Evolutionary conservation across 805 yeast species (phyloP).

Genomic region (Wickerhamomyces mucosus): DNA sequence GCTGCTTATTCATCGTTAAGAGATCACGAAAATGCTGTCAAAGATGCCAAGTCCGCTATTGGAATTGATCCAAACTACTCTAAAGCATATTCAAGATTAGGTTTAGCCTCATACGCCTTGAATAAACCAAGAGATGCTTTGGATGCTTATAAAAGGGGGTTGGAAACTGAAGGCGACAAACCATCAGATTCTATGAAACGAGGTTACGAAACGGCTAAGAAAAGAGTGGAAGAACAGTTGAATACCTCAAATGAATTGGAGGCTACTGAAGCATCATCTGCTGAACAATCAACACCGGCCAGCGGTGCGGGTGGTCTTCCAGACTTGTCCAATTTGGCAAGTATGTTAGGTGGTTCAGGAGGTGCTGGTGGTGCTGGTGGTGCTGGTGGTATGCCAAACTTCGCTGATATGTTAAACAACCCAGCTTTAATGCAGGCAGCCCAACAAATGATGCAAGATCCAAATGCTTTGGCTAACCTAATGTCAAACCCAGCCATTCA

Average conservation of each 20-base stretch:
- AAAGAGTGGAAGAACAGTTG: slow-evolving; percentile 71
- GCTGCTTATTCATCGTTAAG: slow-evolving; percentile 84
- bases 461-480: slow-evolving; percentile 61
- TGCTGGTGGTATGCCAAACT: slow-evolving; percentile 63
- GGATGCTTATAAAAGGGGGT: slow-evolving; percentile 83
- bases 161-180: slow-evolving; percentile 76
- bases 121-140: slow-evolving; percentile 88
- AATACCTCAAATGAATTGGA: slow-evolving; percentile 22
- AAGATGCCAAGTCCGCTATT: slow-evolving; percentile 79
- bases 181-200: slow-evolving; percentile 86
- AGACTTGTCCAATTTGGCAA: slow-evolving; percentile 41
- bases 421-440: slow-evolving; percentile 93
- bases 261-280: slow-evolving; percentile 16
- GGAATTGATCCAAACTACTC: slow-evolving; percentile 71
- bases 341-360: slow-evolving; percentile 56
- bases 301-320: slow-evolving; percentile 50
- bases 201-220: slow-evolving; percentile 90
- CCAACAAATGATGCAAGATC: slow-evolving; percentile 79
- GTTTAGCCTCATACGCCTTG: slow-evolving; percentile 87
- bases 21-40: slow-evolving; percentile 67
- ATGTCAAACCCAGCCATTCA: slow-evolving; percentile 74
- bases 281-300: slow-evolving; percentile 18
- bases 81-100: slow-evolving; percentile 91
- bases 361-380: too few species aligned
- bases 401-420: slow-evolving; percentile 67